phyloP scores from a whole-genome alignment of 495 filamentous ascomycete genomes.

The Penicillium crystallinum region DNA sequence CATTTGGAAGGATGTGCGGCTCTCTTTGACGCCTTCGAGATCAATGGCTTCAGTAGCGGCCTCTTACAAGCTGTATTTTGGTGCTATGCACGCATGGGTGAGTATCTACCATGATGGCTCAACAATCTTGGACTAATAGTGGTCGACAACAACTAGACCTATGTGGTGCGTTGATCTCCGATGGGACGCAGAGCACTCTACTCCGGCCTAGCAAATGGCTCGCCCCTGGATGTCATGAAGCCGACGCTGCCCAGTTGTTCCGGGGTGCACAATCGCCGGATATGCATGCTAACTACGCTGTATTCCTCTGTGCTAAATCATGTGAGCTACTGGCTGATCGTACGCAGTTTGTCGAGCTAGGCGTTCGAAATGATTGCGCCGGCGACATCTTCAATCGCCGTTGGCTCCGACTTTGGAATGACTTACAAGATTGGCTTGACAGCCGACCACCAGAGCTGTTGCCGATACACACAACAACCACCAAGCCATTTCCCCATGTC shows the following conservation, averaged over 20 bases:
- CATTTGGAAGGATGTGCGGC: conserved; percentile 47
- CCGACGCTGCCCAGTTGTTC: conserved; percentile 28
- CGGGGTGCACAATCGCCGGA: conserved; percentile 26
- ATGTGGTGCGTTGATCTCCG: conserved; percentile 44
- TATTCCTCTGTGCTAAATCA: conserved; percentile 39
- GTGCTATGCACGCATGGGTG: conserved; percentile 47
- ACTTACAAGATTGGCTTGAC: conserved; percentile 38
- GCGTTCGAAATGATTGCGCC: conserved; percentile 27
- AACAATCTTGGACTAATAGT: no score
- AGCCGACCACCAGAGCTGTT: conserved; percentile 37
- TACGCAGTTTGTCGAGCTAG: conserved; percentile 34
- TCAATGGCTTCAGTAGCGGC: conserved; percentile 39
- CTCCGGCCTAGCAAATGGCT: conserved; percentile 40
- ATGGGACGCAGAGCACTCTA: conserved; percentile 40
- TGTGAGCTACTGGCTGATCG: conserved; percentile 40
- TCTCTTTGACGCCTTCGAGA: conserved; percentile 37
- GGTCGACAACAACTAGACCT: conserved; percentile 30
- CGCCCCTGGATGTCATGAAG: conserved; percentile 24
- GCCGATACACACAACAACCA: conserved; percentile 28
- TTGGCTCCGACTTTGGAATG: conserved; percentile 39
- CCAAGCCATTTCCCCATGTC: conserved; percentile 39
- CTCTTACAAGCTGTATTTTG: conserved; percentile 43
- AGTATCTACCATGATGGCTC: conserved; percentile 1
- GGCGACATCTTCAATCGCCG: conserved; percentile 20
- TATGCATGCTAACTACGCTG: conserved; percentile 45